Evolutionary conservation across 2,329 filamentous ascomycete genomes (phyloP), one percentile per base, ranked within the genome.

Genomic region (Colletotrichum chrysophilum): DNA sequence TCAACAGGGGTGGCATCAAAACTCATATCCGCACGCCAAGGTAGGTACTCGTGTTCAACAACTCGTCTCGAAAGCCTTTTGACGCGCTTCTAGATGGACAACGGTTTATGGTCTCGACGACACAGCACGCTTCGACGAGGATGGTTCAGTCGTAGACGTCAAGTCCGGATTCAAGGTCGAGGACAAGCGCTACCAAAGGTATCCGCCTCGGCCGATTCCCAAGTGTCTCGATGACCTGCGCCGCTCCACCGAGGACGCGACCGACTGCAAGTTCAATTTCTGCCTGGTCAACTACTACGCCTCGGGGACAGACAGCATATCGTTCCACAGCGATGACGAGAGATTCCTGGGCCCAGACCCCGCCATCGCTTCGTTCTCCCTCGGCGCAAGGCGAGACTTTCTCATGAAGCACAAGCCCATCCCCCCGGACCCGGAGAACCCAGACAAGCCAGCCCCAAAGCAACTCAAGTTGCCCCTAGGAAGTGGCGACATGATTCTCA

Each of bases 221-320:
- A 84, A 89, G 70, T 95, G 94, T 79, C 88, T 96, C 1, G 90
- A 94, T 52, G 83, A 88, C 7, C 87, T 96, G 9, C 90, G 92
- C 12, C 85, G 83, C 38, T 87, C 91, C 12, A 92, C 93, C 2
- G 93, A 96, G 83, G 87, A 88, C 6, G 90, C 91, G 0, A 94
- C 93, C 1, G 89, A 88, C n/a, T 90, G 91, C 79, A 88, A 81
- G 1, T 96, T 94, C 84, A 96, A 96, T 81, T 95, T 96, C 81
- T 94, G 93, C 75, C 88, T 96, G 2, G 93, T 96, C 6, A 96
- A 96, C 80, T 96, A 96, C 85, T 96, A 96, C 81, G 93, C 93
- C n/a, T 91, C 90, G 5, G 94, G 94, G 0, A 86, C 91, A 7
- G 94, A 96, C 82, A 95, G 93, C 78, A 96, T 96, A 65, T 90